Percentiles rank a stretch among this genome's conserved stretches.
Evolutionary conservation across 345 rosid genomes (phyloP).

Genomic region (Acer negundo): DNA sequence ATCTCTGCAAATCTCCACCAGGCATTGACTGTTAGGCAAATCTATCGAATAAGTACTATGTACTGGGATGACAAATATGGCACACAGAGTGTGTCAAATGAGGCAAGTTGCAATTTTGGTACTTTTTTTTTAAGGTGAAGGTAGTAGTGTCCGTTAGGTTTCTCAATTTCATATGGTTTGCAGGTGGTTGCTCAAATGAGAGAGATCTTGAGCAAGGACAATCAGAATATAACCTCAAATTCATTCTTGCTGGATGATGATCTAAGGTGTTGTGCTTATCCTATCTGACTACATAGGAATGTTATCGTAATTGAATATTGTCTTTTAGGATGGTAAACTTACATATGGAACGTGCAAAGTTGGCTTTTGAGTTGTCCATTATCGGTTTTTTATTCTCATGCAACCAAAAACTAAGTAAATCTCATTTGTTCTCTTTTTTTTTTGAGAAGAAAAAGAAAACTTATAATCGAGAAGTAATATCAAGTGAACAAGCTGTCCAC

Average conservation of each 20-base stretch:
- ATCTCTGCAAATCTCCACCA: slow-evolving; percentile 29
- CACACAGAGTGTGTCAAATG: slow-evolving; percentile 94
- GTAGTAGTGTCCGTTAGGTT: slow-evolving; percentile 3
- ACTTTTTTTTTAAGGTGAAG: neutral
- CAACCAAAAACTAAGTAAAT: neutral
- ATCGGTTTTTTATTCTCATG: neutral
- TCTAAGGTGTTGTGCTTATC: slow-evolving; percentile 57
- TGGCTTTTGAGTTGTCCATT: neutral
- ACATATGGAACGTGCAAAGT: neutral
- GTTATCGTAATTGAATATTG: neutral
- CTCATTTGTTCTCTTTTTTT: neutral
- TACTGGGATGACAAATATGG: slow-evolving; percentile 99
- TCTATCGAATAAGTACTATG: slow-evolving; percentile 97
- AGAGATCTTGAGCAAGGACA: slow-evolving; percentile 80
- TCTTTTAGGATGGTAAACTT: neutral
- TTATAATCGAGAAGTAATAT: no score
- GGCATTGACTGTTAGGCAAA: slow-evolving; percentile 93
- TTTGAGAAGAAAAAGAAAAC: no score
- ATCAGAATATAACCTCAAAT: slow-evolving; percentile 73
- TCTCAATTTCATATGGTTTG: slow-evolving; percentile 12
- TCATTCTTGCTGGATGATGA: slow-evolving; percentile 96
- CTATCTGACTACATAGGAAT: no score
- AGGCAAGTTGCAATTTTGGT: slow-evolving; percentile 47
- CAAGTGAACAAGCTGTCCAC: no score
- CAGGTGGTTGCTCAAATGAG: slow-evolving; percentile 94